Conservation (phyloP, 768 basidiomycete genomes). For the Gyrodon lividus region DNA sequence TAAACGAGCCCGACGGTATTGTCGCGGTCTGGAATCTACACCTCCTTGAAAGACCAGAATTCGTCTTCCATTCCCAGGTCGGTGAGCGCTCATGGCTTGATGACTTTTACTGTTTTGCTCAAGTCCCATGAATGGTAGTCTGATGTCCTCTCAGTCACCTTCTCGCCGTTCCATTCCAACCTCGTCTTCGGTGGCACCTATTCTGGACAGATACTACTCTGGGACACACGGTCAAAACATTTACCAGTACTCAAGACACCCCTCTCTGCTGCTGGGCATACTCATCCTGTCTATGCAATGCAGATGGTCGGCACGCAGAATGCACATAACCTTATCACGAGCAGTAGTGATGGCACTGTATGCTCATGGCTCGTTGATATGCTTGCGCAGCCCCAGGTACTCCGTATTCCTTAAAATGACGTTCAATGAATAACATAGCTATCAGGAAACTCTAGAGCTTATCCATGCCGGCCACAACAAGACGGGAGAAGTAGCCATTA, state of each 20-base stretch:
- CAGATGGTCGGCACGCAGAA: slow-evolving; percentile 98
- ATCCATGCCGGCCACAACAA: slow-evolving; percentile 90
- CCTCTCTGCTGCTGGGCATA: slow-evolving; percentile 92
- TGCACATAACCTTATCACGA: slow-evolving; percentile 95
- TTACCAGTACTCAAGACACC: slow-evolving; percentile 96
- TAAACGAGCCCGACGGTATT: slow-evolving; percentile 96
- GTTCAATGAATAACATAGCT: slow-evolving; percentile 1
- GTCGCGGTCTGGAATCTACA: slow-evolving; percentile 98
- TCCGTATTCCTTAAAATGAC: slow-evolving; percentile 1
- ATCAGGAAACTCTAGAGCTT: slow-evolving; percentile 90
- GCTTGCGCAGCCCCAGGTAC: slow-evolving; percentile 95
- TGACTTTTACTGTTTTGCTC: neutral
- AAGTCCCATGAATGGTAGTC: slow-evolving; percentile 55
- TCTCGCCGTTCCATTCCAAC: slow-evolving; percentile 98
- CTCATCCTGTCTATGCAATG: slow-evolving; percentile 98
- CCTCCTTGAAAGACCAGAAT: slow-evolving; percentile 92
- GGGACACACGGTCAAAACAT: slow-evolving; percentile 98
- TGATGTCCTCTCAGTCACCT: slow-evolving; percentile 93
- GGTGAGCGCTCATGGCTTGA: slow-evolving; percentile 22
- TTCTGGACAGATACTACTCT: slow-evolving; percentile 95
- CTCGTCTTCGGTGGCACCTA: slow-evolving; percentile 98
- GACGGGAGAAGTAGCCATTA: slow-evolving; percentile 95
- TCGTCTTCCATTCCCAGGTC: slow-evolving; percentile 97
- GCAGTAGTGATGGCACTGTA: slow-evolving; percentile 94
- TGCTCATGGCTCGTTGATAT: slow-evolving; percentile 99